Evolutionary conservation across 768 basidiomycete species (phyloP).

Genomic region (Porphyrellus cyaneotinctus): DNA sequence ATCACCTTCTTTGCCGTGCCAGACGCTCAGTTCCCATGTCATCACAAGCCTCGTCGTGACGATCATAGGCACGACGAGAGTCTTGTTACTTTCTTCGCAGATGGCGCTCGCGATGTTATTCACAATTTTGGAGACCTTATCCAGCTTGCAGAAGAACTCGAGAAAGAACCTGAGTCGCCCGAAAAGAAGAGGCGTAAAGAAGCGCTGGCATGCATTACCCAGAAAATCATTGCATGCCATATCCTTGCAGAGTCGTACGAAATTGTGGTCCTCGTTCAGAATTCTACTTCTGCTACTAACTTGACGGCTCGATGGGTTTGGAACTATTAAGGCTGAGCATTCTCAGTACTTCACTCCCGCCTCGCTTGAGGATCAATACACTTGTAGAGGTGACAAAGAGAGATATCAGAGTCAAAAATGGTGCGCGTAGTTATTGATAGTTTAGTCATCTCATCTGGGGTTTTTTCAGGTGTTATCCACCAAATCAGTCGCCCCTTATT

Average conservation of each 20-base stretch:
- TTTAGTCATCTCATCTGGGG: neutral
- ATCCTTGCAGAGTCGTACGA: conserved; percentile 39
- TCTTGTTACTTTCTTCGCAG: neutral
- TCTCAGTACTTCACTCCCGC: conserved; percentile 31
- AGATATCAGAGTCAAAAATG: conserved; percentile 9
- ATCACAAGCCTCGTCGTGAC: neutral
- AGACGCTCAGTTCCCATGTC: neutral
- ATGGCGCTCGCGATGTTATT: neutral
- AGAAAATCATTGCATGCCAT: conserved; percentile 45
- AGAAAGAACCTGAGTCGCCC: conserved; percentile 39
- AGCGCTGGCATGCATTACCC: conserved; percentile 51
- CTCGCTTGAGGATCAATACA: conserved; percentile 25
- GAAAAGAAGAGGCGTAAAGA: conserved; percentile 50
- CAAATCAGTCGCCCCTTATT: conserved; percentile 12
- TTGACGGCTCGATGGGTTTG: conserved; percentile 43
- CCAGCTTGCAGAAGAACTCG: conserved; percentile 33
- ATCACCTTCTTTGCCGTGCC: conserved; percentile 16
- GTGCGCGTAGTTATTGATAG: neutral
- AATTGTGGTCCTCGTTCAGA: conserved; percentile 40
- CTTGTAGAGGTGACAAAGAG: conserved; percentile 9
- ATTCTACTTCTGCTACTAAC: conserved; percentile 51
- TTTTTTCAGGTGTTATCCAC: conserved; percentile 8
- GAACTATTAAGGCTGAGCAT: conserved; percentile 46
- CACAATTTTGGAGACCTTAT: conserved; percentile 7
- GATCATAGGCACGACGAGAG: neutral